Evolutionary conservation across 192 early-diverging fungal genomes (phyloP).

Genomic region (Helicostylum pulchrum): DNA sequence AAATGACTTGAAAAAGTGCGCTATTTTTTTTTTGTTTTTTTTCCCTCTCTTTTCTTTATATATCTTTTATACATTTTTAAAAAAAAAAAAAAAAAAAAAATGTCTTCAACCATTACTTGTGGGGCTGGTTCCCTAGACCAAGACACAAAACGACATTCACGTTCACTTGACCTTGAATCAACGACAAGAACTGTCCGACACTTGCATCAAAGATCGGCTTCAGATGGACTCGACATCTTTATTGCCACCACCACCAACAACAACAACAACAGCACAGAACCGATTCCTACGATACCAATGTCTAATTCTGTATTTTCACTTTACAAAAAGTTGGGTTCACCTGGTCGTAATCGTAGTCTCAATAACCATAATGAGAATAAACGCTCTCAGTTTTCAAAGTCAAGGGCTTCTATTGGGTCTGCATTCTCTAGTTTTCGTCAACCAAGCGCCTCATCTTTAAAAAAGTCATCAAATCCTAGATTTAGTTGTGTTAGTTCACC

Average conservation of each 20-base stretch:
- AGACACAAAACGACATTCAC: conserved; percentile 7
- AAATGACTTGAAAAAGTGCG: too few species aligned
- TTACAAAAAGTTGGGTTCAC: conserved; percentile 11
- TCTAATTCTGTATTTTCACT: conserved; percentile 4
- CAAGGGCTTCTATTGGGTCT: conserved; percentile 7
- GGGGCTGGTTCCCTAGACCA: conserved; percentile 13
- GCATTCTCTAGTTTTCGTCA: conserved; percentile 5
- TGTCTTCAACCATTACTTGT: conserved; percentile 2
- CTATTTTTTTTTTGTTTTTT: too few species aligned
- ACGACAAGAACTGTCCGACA: background rate
- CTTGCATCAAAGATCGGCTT: conserved; percentile 5
- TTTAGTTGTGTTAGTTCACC: background rate
- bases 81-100: background rate
- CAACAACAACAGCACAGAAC: background rate
- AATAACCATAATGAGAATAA: background rate
- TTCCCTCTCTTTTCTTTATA: background rate
- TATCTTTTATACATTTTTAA: background rate
- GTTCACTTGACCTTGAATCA: conserved; percentile 8
- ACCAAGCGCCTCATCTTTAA: background rate
- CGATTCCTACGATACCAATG: background rate
- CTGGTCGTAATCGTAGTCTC: background rate
- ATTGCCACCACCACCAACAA: too few species aligned
- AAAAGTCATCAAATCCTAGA: background rate
- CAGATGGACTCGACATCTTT: background rate
- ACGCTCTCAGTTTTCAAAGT: conserved; percentile 3